Conservation (phyloP, 2,329 filamentous ascomycete genomes). For the Knoxdaviesia capensis region DNA sequence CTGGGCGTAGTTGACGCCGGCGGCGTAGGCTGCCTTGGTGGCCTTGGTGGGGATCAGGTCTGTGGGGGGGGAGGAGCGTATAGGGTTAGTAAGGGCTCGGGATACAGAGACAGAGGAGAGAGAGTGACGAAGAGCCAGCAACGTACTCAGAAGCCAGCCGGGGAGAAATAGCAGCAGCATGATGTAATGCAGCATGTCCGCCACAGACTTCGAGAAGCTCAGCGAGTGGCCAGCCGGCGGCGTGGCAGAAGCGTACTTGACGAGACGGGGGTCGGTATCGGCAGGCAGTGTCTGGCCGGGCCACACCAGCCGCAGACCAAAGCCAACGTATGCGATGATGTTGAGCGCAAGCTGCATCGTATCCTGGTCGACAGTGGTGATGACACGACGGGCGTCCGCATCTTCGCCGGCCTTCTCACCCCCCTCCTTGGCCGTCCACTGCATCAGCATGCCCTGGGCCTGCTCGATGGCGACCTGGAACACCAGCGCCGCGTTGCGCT, state of each 20-base stretch:
- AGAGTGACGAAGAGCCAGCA: neutral
- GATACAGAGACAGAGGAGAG: neutral
- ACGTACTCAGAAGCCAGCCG: conserved; percentile 30
- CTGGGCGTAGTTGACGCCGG: conserved; percentile 40
- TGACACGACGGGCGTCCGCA: conserved; percentile 10
- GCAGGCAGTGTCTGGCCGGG: conserved; percentile 34
- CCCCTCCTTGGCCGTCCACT: conserved; percentile 29
- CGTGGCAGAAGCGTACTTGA: conserved; percentile 25
- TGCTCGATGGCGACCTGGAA: conserved; percentile 43
- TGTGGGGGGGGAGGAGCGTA: conserved; percentile 6
- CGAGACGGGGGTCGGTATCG: conserved; percentile 21
- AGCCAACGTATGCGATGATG: conserved; percentile 47
- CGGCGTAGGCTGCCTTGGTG: conserved; percentile 28
- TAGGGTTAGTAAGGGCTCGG: neutral
- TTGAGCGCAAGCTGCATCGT: conserved; percentile 41
- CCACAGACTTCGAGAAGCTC: conserved; percentile 45
- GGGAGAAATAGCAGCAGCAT: conserved; percentile 41
- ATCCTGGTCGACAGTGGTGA: conserved; percentile 38
- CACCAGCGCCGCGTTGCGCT: conserved; percentile 51
- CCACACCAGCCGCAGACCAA: conserved; percentile 41
- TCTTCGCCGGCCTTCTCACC: conserved; percentile 1
- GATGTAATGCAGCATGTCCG: conserved; percentile 40
- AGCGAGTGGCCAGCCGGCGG: conserved; percentile 34
- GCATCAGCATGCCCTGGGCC: conserved; percentile 36
- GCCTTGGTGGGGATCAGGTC: conserved; percentile 27